A percentile compares a stretch with the other conserved stretches of the same genome.
Conservation (phyloP, 495 filamentous ascomycete genomes). For the Cryomyces minteri region DNA sequence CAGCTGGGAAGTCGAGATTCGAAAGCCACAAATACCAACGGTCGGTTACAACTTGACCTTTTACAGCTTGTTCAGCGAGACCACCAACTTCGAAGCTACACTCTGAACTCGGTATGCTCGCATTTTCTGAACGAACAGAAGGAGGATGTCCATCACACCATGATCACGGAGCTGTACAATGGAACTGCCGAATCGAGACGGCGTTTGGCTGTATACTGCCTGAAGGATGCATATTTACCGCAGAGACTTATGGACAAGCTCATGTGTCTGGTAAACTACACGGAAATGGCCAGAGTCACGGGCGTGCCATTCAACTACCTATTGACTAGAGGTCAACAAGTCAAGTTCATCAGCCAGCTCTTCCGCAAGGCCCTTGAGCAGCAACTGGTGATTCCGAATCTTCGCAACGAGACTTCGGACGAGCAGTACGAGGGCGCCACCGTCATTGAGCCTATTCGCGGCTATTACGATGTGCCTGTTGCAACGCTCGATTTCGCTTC, state of each 20-base stretch:
- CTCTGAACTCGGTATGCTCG: conserved; percentile 90
- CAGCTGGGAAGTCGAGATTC: conserved; percentile 97
- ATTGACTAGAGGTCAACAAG: conserved; percentile 81
- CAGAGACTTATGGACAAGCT: conserved; percentile 94
- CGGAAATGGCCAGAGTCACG: conserved; percentile 98
- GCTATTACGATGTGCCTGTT: conserved; percentile 85
- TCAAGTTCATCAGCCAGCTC: conserved; percentile 94
- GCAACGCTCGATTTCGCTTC: conserved; percentile 98
- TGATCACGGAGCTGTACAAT: conserved; percentile 97
- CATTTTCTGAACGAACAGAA: conserved; percentile 97
- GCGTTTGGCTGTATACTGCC: conserved; percentile 82
- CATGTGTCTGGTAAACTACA: conserved; percentile 94
- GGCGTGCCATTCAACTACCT: conserved; percentile 96
- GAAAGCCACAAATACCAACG: conserved; percentile 84
- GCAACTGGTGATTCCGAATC: conserved; percentile 81
- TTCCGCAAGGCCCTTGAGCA: conserved; percentile 90
- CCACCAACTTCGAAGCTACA: conserved; percentile 89
- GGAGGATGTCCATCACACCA: conserved; percentile 95
- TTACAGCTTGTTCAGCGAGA: conserved; percentile 88
- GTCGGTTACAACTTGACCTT: conserved; percentile 81
- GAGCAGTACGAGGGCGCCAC: conserved; percentile 97
- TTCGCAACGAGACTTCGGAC: conserved; percentile 35
- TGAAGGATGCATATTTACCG: conserved; percentile 94
- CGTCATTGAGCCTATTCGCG: conserved; percentile 86
- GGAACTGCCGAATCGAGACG: conserved; percentile 83